Conservation (phyloP, 106 monocot species). For the Platanthera guangdongensis region DNA sequence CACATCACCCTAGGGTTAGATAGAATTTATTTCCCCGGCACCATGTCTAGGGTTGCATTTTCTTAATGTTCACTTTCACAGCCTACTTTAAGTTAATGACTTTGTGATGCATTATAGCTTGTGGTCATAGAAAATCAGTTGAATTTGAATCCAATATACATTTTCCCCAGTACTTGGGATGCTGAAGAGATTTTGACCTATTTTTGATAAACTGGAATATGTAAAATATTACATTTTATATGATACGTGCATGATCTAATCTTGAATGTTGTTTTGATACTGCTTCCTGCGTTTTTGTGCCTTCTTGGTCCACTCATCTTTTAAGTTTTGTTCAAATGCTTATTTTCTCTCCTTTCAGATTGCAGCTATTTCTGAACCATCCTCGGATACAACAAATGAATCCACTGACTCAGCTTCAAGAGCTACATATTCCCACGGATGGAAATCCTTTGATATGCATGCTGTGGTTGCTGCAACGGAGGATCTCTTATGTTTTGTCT, state of each 20-base stretch:
- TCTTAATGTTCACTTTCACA: too few relatives aligned
- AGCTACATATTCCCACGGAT: slow-evolving; percentile 15
- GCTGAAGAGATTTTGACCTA: neutral
- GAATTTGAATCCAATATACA: neutral
- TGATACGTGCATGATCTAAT: too few relatives aligned
- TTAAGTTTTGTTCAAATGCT: neutral
- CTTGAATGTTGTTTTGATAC: too few relatives aligned
- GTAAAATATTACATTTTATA: neutral
- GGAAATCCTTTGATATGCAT: slow-evolving; percentile 90
- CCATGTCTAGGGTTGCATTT: too few relatives aligned
- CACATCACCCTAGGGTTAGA: too few relatives aligned
- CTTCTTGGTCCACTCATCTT: too few relatives aligned
- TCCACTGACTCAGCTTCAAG: slow-evolving; percentile 9
- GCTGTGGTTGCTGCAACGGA: slow-evolving; percentile 87
- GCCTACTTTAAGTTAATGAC: neutral
- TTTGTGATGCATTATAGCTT: neutral
- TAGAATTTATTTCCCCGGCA: too few relatives aligned
- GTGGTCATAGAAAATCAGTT: neutral
- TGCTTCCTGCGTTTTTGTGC: too few relatives aligned
- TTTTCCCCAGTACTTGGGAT: neutral
- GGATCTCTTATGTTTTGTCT: slow-evolving; percentile 74
- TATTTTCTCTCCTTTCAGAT: slow-evolving; percentile 36
- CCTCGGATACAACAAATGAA: slow-evolving; percentile 33
- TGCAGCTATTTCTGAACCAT: slow-evolving; percentile 83
- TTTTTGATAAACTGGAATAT: neutral